Percentiles rank a stretch among this genome's conserved stretches.
Conservation (phyloP, 495 filamentous ascomycete species). For the Aspergillus nanangensis region DNA sequence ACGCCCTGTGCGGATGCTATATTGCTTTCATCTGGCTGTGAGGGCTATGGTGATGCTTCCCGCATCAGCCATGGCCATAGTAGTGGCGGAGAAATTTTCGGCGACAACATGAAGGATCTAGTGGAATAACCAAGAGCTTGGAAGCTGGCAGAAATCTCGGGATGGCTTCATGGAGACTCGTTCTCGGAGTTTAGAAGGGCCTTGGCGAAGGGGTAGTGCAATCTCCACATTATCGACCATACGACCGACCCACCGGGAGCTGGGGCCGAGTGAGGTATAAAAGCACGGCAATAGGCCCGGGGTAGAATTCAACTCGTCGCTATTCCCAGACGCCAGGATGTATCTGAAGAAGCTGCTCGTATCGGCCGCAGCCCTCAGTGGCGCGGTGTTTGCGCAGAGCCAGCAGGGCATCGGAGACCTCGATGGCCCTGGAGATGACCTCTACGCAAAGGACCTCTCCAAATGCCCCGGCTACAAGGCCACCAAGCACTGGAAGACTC, state of each 20-base stretch:
- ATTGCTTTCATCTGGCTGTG: neutral
- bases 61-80: neutral
- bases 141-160: neutral
- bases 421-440: slow-evolving; percentile 14
- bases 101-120: neutral
- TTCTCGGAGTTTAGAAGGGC: neutral
- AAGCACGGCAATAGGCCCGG: neutral
- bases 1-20: neutral
- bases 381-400: slow-evolving; percentile 13
- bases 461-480: slow-evolving; percentile 6
- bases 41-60: neutral
- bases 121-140: neutral
- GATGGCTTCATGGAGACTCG: neutral
- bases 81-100: neutral
- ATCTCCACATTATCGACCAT: slow-evolving; percentile 7
- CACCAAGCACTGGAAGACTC: neutral
- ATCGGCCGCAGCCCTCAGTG: slow-evolving; percentile 9
- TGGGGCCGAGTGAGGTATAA: slow-evolving; percentile 3
- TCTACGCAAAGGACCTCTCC: slow-evolving; percentile 18
- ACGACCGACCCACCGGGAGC: neutral
- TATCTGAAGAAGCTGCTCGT: slow-evolving; percentile 11
- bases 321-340: slow-evolving; percentile 6
- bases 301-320: neutral
- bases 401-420: slow-evolving; percentile 13
- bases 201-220: neutral